Evolutionary conservation across 345 rosid species (phyloP).

Genomic region (Arabidopsis suecica): DNA sequence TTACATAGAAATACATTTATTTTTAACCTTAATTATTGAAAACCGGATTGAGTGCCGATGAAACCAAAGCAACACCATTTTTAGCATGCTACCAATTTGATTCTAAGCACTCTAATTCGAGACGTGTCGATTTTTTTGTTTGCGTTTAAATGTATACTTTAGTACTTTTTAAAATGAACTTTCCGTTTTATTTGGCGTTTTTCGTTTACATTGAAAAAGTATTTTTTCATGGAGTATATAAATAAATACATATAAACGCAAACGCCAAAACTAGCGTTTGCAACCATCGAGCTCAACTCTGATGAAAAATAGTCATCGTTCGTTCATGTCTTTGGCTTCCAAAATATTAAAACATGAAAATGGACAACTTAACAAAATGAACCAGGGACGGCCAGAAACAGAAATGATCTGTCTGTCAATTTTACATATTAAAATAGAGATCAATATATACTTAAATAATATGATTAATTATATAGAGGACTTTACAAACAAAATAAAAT

Average conservation of each 20-base stretch:
- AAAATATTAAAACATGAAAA: not conserved
- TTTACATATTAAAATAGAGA: not conserved
- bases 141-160: not conserved
- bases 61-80: slow-evolving; percentile 2
- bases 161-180: not conserved
- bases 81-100: not conserved
- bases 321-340: slow-evolving; percentile 3
- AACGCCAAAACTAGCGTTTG: not conserved
- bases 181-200: not conserved
- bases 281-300: not conserved
- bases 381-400: slow-evolving; percentile 19
- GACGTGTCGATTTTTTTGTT: not conserved
- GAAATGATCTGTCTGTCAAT: slow-evolving; percentile 9
- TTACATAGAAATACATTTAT: not conserved
- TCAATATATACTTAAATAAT: not conserved
- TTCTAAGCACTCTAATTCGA: not conserved
- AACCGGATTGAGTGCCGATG: not conserved
- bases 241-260: not conserved
- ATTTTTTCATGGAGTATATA: not conserved
- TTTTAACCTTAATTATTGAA: not conserved
- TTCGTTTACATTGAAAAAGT: not conserved
- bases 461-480: not conserved
- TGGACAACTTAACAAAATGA: slow-evolving; percentile 6
- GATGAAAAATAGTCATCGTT: not conserved
- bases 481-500: slow-evolving; percentile 12